Evolutionary conservation across 2,329 filamentous ascomycete genomes (phyloP), one percentile per base, ranked within the genome.

Genomic region (Setomelanomma holmii): DNA sequence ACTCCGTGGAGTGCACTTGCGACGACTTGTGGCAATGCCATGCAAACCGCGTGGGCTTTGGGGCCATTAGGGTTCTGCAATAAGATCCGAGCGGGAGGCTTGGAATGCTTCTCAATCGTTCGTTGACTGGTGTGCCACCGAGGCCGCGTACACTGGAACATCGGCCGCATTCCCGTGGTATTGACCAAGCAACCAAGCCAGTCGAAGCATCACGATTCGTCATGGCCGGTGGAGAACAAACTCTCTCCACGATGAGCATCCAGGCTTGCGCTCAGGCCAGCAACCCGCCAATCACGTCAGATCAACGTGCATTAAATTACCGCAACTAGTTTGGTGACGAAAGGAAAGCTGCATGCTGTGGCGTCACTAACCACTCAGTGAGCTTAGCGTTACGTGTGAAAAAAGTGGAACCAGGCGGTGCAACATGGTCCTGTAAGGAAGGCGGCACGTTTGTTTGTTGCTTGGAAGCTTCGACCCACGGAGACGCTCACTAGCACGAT

Each of bases 401-500:
- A n/a, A 57, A 63, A 55, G 42, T 53, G 52, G 50, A 42, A 47
- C 30, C 55, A 62, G 62, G 66, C 63, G 63, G 64, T 67, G 64
- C 62, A 48, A 40, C 11, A 23, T 44, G 36, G 49, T 44, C 35
- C 40, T 51, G 52, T 43, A 60, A 55, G 57, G 52, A 45, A 53
- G 40, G 14, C 22, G 35, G 51, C 52, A 42, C 60, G 53, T 58
- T 59, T 67, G 60, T 65, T 66, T 64, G 63, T 61, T 63, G 58
- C 61, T 51, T 38, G 40, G 55, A n/a, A 49, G 51, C 53, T 51
- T 47, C 47, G 54, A 43, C 35, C 53, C 45, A 49, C 42, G 48
- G 55, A 58, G 53, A 55, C 53, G 54, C 57, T 49, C 51, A 46
- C 55, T 50, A 44, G 33, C 33, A 52, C 53, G 49, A 49, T 40